These are phyloP conservation scores for Gracilaria gracilis DNA, from an alignment of 23 red algal genomes.

Conservation along the genomic window DNA sequence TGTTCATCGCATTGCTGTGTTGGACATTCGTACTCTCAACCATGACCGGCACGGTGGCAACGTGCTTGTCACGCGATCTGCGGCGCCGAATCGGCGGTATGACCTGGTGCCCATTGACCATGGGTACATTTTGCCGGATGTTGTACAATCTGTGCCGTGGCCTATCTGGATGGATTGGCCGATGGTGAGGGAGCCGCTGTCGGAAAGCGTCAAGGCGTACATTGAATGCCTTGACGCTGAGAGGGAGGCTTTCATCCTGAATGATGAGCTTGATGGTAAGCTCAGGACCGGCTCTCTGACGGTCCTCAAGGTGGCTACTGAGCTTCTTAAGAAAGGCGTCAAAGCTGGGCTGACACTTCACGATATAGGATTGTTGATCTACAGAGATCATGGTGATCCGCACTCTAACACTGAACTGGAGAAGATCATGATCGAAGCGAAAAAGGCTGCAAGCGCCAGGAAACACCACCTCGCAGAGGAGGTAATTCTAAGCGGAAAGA, in stretches of 20 bases:
- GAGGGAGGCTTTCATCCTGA: conserved; percentile 72
- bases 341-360: conserved; percentile 81
- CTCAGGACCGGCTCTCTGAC: conserved; percentile 73
- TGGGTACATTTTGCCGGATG: conserved; percentile 91
- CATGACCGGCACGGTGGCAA: conserved; percentile 96
- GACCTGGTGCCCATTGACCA: no score
- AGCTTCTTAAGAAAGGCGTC: conserved; percentile 77
- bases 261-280: no score
- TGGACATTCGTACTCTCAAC: conserved; percentile 92
- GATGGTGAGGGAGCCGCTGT: conserved; percentile 75
- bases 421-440: conserved; percentile 74
- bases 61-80: conserved; percentile 78
- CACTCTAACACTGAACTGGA: conserved; percentile 48
- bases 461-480: conserved; percentile 39
- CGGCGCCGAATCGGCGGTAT: no score
- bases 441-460: conserved; percentile 47
- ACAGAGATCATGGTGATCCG: conserved; percentile 61
- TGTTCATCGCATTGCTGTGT: no score
- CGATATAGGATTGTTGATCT: conserved; percentile 89
- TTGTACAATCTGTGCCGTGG: no score
- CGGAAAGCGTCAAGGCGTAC: conserved; percentile 64
- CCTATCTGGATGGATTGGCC: conserved; percentile 99
- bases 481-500: conserved; percentile 1
- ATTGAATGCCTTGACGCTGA: conserved; percentile 78
- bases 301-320: conserved; percentile 80